These are phyloP conservation scores for Euphorbia schlechtendalii DNA, from an alignment of 441 rosid genomes.

Conservation along the genomic window DNA sequence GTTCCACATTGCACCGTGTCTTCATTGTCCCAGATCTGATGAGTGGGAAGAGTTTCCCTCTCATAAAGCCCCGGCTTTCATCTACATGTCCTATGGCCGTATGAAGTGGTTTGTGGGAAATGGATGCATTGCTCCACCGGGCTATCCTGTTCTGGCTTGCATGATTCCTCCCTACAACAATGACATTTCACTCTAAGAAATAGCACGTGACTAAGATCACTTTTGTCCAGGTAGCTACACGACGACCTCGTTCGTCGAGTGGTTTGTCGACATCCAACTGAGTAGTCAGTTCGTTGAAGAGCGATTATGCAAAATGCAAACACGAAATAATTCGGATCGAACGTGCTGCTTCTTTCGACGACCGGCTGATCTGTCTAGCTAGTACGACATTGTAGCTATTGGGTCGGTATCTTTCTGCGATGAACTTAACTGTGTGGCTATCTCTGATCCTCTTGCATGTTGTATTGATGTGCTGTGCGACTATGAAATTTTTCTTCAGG, in stretches of 20 bases:
- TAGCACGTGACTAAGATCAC: background rate
- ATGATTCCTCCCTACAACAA: too few species aligned
- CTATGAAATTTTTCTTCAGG: background rate
- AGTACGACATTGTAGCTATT: constrained; percentile 6
- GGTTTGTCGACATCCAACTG: background rate
- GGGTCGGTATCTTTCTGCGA: background rate
- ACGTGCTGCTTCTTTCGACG: constrained; percentile 3
- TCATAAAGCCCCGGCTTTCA: too few species aligned
- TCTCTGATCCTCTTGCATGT: background rate
- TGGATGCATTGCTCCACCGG: too few species aligned
- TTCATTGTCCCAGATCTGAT: too few species aligned
- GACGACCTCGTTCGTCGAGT: background rate
- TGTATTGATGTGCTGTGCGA: constrained; percentile 5
- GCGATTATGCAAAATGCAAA: background rate
- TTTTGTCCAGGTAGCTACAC: constrained; percentile 4
- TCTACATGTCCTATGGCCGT: too few species aligned
- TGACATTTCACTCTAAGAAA: constrained; percentile 8
- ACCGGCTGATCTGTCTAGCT: constrained; percentile 5
- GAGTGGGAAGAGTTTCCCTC: too few species aligned
- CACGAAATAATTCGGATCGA: background rate
- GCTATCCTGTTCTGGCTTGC: too few species aligned
- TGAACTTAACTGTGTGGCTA: too few species aligned
- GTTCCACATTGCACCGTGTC: too few species aligned
- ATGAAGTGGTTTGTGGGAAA: too few species aligned
- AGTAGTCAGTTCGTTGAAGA: background rate